Percentiles rank a stretch among this genome's conserved stretches.
These are phyloP conservation scores for Trichoderma sp. DNA, from an alignment of 2,329 filamentous ascomycete species.

Conservation along the genomic window DNA sequence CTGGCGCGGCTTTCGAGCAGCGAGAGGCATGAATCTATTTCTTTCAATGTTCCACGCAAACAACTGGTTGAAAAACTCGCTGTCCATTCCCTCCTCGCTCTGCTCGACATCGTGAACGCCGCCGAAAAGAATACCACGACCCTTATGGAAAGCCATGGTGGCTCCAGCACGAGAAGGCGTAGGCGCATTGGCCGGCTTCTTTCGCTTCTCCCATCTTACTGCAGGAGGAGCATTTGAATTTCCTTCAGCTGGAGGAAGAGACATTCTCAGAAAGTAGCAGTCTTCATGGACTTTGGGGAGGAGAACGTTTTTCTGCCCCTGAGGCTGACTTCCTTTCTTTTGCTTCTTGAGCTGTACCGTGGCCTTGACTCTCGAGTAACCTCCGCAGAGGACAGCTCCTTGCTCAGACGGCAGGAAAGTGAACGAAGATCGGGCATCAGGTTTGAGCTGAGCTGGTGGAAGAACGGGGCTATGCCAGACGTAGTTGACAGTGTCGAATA, in stretches of 20 bases:
- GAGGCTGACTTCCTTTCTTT: conserved; percentile 62
- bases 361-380: conserved; percentile 89
- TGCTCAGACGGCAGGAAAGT: conserved; percentile 88
- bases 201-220: conserved; percentile 89
- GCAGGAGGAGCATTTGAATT: conserved; percentile 67
- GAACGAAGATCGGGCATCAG: conserved; percentile 89
- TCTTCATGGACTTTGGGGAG: conserved; percentile 93
- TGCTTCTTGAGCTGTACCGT: conserved; percentile 65
- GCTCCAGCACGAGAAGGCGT: conserved; percentile 82
- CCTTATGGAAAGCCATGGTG: conserved; percentile 94
- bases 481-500: conserved; percentile 89
- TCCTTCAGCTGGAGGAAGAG: conserved; percentile 69
- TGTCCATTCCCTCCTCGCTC: conserved; percentile 93
- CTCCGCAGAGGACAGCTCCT: conserved; percentile 88
- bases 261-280: conserved; percentile 88
- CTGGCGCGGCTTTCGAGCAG: conserved; percentile 72
- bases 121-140: conserved; percentile 88
- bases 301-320: conserved; percentile 71
- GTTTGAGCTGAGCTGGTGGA: conserved; percentile 79
- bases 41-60: conserved; percentile 95
- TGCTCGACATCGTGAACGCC: conserved; percentile 93
- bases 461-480: conserved; percentile 79
- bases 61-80: conserved; percentile 92
- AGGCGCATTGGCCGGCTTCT: conserved; percentile 87
- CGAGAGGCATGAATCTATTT: conserved; percentile 89